Evolutionary conservation across 179 eudicot genomes (phyloP).

Genomic region (Monotropa hypopitys): DNA sequence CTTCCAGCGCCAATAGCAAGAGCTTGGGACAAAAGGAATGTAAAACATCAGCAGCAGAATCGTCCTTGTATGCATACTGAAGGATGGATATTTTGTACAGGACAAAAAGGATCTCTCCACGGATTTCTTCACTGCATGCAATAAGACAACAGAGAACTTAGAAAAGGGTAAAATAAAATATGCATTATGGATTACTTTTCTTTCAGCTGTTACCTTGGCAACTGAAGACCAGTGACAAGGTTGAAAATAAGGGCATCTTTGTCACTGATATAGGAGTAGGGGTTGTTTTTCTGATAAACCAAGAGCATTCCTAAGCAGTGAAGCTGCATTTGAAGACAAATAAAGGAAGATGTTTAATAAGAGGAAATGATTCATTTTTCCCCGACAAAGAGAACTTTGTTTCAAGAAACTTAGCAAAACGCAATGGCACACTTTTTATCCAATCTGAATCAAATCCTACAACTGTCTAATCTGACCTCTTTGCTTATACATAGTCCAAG

Average conservation of each 20-base stretch:
- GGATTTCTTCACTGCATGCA: constrained; percentile 67
- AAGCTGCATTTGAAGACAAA: constrained; percentile 33
- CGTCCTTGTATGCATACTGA: constrained; percentile 32
- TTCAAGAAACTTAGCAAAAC: constrained; percentile 1
- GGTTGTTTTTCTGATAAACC: constrained; percentile 35
- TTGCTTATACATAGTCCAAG: neutral
- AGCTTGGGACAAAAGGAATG: constrained; percentile 47
- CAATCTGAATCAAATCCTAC: neutral
- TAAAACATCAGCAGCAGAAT: constrained; percentile 36
- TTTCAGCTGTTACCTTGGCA: constrained; percentile 56
- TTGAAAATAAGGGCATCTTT: constrained; percentile 55
- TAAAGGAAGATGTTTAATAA: neutral
- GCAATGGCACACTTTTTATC: neutral
- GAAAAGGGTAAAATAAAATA: neutral
- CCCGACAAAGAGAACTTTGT: neutral
- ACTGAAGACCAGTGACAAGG: constrained; percentile 70
- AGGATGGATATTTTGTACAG: constrained; percentile 57
- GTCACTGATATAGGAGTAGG: constrained; percentile 39
- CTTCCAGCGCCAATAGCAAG: constrained; percentile 55
- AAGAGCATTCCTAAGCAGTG: constrained; percentile 90
- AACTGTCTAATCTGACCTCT: neutral
- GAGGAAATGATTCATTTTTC: neutral
- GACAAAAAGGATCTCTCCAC: constrained; percentile 85
- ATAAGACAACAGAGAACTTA: constrained; percentile 3
- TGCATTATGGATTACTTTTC: neutral